A percentile compares a stretch with the other conserved stretches of the same genome.
Evolutionary conservation across 768 basidiomycete species (phyloP).

Genomic region (Boletus bicolor): DNA sequence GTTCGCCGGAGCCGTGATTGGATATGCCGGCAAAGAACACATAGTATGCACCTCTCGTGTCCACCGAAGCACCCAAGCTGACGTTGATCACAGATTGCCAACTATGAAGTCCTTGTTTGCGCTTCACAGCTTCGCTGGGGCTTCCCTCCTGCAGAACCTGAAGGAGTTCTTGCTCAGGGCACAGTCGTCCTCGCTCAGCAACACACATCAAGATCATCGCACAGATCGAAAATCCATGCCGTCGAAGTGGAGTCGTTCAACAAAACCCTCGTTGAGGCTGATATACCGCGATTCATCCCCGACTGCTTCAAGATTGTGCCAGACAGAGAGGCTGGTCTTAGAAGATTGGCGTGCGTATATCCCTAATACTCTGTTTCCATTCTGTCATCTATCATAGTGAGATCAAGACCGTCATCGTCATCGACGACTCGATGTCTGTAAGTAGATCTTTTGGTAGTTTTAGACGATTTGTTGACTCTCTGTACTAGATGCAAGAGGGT

Average conservation of each 20-base stretch:
- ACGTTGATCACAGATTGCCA: constrained; percentile 20
- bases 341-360: constrained; percentile 28
- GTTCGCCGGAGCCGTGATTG: constrained; percentile 30
- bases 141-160: constrained; percentile 14
- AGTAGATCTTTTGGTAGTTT: background rate
- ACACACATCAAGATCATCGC: background rate
- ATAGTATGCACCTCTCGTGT: constrained; percentile 19
- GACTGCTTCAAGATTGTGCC: background rate
- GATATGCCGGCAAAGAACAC: constrained; percentile 34
- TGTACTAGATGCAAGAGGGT: constrained; percentile 38
- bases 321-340: constrained; percentile 19
- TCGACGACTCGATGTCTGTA: constrained; percentile 42
- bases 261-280: constrained; percentile 25
- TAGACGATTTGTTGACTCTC: background rate
- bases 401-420: constrained; percentile 41
- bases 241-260: constrained; percentile 22
- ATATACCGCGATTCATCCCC: constrained; percentile 28
- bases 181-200: constrained; percentile 30
- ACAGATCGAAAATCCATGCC: background rate
- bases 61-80: background rate
- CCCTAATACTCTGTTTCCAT: background rate
- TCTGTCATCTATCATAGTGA: constrained; percentile 25
- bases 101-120: constrained; percentile 35
- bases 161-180: constrained; percentile 19
- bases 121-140: constrained; percentile 33